Percentiles rank a stretch among this genome's conserved stretches.
phyloP scores from a whole-genome alignment of 2,329 filamentous ascomycete species.

The Clonostachys sp. region DNA sequence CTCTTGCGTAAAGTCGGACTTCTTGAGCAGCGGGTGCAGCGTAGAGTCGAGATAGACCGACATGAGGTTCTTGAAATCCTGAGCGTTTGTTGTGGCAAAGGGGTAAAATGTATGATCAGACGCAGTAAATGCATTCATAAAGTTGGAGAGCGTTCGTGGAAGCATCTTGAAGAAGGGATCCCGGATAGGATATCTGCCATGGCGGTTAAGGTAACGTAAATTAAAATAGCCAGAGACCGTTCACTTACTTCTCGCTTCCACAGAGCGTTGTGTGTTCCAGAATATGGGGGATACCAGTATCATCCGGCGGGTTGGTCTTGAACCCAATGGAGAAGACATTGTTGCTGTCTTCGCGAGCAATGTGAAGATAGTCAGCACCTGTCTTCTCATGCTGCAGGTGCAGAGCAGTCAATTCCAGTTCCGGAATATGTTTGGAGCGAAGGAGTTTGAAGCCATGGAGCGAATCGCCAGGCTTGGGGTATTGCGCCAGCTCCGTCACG shows the following conservation, averaged over 20 bases:
- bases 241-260: constrained; percentile 78
- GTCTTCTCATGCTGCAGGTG: constrained; percentile 93
- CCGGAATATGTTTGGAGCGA: constrained; percentile 85
- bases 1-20: constrained; percentile 91
- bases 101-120: constrained; percentile 97
- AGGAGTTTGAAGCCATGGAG: constrained; percentile 91
- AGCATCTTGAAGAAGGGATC: constrained; percentile 99
- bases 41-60: constrained; percentile 96
- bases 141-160: constrained; percentile 95
- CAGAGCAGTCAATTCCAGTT: constrained; percentile 87
- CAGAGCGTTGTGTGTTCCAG: constrained; percentile 96
- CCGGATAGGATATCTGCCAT: constrained; percentile 79
- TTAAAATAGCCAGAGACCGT: not conserved
- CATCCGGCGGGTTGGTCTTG: constrained; percentile 97
- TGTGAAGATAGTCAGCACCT: constrained; percentile 91
- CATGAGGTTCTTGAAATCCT: constrained; percentile 94
- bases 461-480: constrained; percentile 76
- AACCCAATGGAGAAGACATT: constrained; percentile 99
- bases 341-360: constrained; percentile 92
- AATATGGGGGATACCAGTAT: constrained; percentile 94
- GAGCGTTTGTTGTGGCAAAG: constrained; percentile 92
- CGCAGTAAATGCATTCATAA: constrained; percentile 98
- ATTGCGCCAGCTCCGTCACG: constrained; percentile 70
- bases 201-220: constrained; percentile 15
- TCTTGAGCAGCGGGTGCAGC: constrained; percentile 80